Percentiles rank a stretch among this genome's conserved stretches.
These are phyloP conservation scores for Geum urbanum DNA, from an alignment of 306 rosid genomes.

Conservation along the genomic window DNA sequence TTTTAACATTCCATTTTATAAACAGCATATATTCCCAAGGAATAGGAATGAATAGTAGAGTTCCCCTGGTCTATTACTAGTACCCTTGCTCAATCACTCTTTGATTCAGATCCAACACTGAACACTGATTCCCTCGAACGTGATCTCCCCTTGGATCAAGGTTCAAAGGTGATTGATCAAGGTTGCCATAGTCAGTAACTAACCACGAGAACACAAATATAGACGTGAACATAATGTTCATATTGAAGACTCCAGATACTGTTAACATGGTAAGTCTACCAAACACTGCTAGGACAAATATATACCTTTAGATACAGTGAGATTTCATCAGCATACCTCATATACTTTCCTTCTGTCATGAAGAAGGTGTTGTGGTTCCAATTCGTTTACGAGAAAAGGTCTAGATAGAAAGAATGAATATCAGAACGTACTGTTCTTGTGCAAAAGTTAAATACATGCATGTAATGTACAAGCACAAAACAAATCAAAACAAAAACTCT, in stretches of 20 bases:
- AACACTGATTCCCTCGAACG: neutral
- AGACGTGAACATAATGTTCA: constrained; percentile 14
- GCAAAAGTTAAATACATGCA: neutral
- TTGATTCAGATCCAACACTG: neutral
- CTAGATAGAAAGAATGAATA: constrained; percentile 47
- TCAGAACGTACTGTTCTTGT: constrained; percentile 22
- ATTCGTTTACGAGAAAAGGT: constrained; percentile 81
- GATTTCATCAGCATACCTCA: constrained; percentile 48
- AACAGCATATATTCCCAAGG: constrained; percentile 14
- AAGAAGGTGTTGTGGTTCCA: constrained; percentile 95
- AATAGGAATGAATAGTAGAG: constrained; percentile 7
- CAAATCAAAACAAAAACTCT: constrained; percentile 22
- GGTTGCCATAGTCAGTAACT: neutral
- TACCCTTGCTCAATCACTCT: neutral
- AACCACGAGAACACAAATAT: neutral
- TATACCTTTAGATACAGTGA: constrained; percentile 10
- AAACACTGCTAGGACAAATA: neutral
- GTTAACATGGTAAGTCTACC: neutral
- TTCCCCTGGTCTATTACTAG: neutral
- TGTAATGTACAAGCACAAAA: neutral
- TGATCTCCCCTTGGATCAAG: neutral
- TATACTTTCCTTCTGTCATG: constrained; percentile 94
- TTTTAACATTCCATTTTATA: constrained; percentile 18
- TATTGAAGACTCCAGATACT: neutral
- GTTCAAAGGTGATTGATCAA: neutral